Evolutionary conservation across 192 early-diverging fungal genomes (phyloP), one percentile per base, ranked within the genome.

Genomic region (Gryganskiella cystojenkinii): DNA sequence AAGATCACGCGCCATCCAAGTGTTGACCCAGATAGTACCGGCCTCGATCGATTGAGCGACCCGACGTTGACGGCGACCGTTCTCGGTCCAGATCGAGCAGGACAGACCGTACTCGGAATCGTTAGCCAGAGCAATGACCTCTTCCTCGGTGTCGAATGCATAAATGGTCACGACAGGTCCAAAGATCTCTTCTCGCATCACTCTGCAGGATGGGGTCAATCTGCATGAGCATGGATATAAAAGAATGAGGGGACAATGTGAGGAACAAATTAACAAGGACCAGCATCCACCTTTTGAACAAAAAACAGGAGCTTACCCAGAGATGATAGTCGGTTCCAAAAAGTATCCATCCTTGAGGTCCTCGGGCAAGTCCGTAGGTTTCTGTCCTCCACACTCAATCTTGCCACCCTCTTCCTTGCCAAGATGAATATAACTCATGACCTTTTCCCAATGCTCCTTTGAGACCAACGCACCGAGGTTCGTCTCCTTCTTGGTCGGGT

Each of bases 11-110:
- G 85, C 80, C 82, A 90, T 85, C 88, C 91, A 94, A 53, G 86
- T 87, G 81, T 95, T 95, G 31, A 93, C 86, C 93, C 92, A 94
- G 9, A 93, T 86, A 34, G 83, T 90, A 14, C 92, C 92, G 20
- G 88, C 85, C 28, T 93, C 68, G 60, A 95, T 63, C 68, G 80
- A 62, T n/a, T 79, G 74, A 19, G 88, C 85, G 0, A 94, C 87
- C 3, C 89, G 83, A 52, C 86, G 73, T 10, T 86, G 86, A 42
- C 85, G 81, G 30, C 83, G 64, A 40, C 82, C 72, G 83, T 92
- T 88, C 74, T 87, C 70, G 15, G 92, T 92, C 87, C 91, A 95
- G 7, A 95, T 78, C 15, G 85, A 84, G 43, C 91, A 87, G 5
- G 86, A 82, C 28, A 95, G 86, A 7, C 92, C 92, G 47, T 93